These are phyloP conservation scores for grape (Vitis vinifera) DNA, from an alignment of 164 flowering plant species.

Conservation along the genomic window DNA sequence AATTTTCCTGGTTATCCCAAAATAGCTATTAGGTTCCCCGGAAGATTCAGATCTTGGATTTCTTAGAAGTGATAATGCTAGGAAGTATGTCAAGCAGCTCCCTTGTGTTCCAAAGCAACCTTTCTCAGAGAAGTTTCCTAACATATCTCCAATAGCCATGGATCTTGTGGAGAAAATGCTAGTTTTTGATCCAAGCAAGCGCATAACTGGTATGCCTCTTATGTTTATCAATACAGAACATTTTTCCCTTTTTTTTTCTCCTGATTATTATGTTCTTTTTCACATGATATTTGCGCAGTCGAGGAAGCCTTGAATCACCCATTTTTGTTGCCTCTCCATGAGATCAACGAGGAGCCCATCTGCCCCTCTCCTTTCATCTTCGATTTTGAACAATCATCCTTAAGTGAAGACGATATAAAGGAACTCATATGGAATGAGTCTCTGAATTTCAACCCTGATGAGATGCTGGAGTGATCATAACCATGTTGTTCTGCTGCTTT, in stretches of 20 bases:
- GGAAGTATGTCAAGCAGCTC: constrained; percentile 61
- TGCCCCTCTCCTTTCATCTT: constrained; percentile 73
- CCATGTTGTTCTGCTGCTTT: not conserved
- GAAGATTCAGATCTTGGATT: constrained; percentile 73
- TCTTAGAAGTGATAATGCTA: constrained; percentile 63
- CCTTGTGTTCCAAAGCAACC: constrained; percentile 55
- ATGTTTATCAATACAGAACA: not conserved
- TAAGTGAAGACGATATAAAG: constrained; percentile 79
- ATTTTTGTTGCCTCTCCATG: constrained; percentile 72
- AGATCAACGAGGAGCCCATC: constrained; percentile 86
- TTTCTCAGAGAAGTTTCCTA: constrained; percentile 57
- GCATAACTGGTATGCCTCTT: constrained; percentile 68
- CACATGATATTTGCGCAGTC: constrained; percentile 35
- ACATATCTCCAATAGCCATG: constrained; percentile 60
- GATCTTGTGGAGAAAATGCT: constrained; percentile 91
- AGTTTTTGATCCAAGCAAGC: constrained; percentile 90
- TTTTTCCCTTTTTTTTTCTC: not conserved
- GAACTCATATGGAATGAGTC: constrained; percentile 83
- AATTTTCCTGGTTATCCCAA: not conserved
- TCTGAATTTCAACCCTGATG: constrained; percentile 58
- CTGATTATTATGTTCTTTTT: not conserved
- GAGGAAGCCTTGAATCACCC: constrained; percentile 92
- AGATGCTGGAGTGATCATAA: constrained; percentile 9
- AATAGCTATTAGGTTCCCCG: constrained; percentile 61
- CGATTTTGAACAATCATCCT: constrained; percentile 69